These are phyloP conservation scores for Dictyostelium purpureum DNA, from an alignment of 78 protist genomes.

Conservation along the genomic window DNA sequence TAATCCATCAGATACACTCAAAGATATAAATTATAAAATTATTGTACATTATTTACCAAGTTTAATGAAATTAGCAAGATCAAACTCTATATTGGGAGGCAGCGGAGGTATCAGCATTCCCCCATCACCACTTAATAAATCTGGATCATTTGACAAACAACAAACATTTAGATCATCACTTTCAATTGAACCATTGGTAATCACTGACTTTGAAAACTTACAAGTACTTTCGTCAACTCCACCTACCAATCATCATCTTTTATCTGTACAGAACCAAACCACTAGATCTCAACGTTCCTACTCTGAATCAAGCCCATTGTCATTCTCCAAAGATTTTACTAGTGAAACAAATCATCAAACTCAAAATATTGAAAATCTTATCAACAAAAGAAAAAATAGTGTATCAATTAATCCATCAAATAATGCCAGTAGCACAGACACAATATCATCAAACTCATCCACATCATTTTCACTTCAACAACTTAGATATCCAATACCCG, in stretches of 20 bases:
- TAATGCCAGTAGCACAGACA: background rate
- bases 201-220: background rate
- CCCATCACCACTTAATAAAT: background rate
- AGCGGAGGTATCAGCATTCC: background rate
- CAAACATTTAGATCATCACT: background rate
- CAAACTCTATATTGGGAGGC: background rate
- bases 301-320: slow-evolving; percentile 52
- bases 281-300: slow-evolving; percentile 37
- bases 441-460: background rate
- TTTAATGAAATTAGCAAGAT: slow-evolving; percentile 15
- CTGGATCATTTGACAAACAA: background rate
- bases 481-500: background rate
- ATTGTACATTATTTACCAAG: slow-evolving; percentile 15
- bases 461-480: background rate
- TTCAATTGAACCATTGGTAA: background rate
- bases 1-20: slow-evolving; percentile 43
- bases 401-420: background rate
- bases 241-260: background rate
- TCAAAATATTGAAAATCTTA: slow-evolving; percentile 10
- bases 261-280: background rate
- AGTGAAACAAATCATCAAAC: slow-evolving; percentile 8
- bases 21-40: slow-evolving; percentile 44
- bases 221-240: background rate
- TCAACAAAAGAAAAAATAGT: slow-evolving; percentile 16
- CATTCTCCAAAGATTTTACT: slow-evolving; percentile 7